Percentiles rank a stretch among this genome's conserved stretches.
Evolutionary conservation across 306 rosid species (phyloP).

Genomic region (Pueraria montana): DNA sequence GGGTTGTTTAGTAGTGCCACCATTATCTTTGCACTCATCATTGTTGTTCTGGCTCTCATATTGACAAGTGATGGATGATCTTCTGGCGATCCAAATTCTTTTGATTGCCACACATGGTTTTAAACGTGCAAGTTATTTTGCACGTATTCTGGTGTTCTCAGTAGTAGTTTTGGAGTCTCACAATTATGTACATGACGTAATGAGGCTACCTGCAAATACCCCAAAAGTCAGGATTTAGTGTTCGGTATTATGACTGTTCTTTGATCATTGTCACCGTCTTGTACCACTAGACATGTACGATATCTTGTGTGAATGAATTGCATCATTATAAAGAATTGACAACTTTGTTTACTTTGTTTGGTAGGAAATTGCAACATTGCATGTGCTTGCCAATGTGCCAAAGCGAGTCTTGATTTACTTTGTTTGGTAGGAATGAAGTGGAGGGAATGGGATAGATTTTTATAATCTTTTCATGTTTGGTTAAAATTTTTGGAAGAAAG

Average conservation of each 20-base stretch:
- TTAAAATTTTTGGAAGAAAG: neutral
- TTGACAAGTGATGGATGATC: conserved; percentile 76
- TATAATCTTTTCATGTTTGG: neutral
- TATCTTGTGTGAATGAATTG: conserved; percentile 24
- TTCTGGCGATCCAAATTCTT: neutral
- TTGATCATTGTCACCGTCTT: conserved; percentile 11
- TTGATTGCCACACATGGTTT: conserved; percentile 20
- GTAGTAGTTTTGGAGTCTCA: neutral
- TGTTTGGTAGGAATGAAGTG: neutral
- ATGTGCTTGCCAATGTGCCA: neutral
- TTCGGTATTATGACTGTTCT: conserved; percentile 14
- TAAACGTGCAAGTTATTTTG: conserved; percentile 1
- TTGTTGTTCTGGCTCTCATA: conserved; percentile 79
- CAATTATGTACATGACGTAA: neutral
- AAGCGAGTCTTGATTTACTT: neutral
- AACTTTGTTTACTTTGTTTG: neutral
- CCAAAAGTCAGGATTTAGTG: conserved; percentile 16
- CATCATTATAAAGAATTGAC: neutral
- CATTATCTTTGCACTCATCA: conserved; percentile 60
- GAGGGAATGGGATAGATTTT: neutral
- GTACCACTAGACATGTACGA: conserved; percentile 36
- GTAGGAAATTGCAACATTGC: conserved; percentile 22
- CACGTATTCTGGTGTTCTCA: conserved; percentile 12
- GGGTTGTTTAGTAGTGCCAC: conserved; percentile 63
- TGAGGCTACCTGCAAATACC: conserved; percentile 28